Percentiles rank a stretch among this genome's conserved stretches.
Conservation (phyloP, 768 basidiomycete species). For the Termitomyces bulborhizus region DNA sequence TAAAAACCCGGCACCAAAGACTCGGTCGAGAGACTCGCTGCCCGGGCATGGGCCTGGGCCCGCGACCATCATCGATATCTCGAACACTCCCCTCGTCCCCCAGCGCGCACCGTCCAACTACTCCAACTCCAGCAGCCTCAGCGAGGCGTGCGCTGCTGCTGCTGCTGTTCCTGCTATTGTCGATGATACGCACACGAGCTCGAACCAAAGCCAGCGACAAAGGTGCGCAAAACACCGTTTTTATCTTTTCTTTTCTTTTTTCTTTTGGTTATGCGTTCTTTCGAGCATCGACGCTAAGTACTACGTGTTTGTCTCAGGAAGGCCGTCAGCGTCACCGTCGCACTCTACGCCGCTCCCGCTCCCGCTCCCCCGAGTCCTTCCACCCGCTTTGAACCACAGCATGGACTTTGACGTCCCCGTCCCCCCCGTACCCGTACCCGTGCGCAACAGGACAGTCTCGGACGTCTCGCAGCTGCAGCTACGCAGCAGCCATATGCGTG, state of each 20-base stretch:
- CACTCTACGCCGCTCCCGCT: too few relatives aligned
- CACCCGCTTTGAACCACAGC: background rate
- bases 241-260: too few relatives aligned
- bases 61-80: slow-evolving; percentile 14
- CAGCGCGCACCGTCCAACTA: background rate
- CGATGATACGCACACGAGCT: background rate
- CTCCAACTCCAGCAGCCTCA: background rate
- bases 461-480: slow-evolving; percentile 1
- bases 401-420: background rate
- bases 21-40: background rate
- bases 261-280: too few relatives aligned
- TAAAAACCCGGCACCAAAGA: background rate
- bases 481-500: background rate
- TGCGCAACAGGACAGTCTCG: background rate
- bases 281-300: background rate
- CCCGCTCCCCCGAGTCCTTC: background rate
- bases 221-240: slow-evolving; percentile 3
- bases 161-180: too few relatives aligned
- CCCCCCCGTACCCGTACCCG: too few relatives aligned
- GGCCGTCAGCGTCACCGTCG: slow-evolving; percentile 1
- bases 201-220: background rate
- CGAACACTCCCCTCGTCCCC: background rate
- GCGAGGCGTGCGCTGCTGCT: background rate
- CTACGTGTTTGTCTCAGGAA: slow-evolving; percentile 5
- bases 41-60: background rate